phyloP scores from a whole-genome alignment of 1,284 basidiomycete species.

The Melampsora medusae region DNA sequence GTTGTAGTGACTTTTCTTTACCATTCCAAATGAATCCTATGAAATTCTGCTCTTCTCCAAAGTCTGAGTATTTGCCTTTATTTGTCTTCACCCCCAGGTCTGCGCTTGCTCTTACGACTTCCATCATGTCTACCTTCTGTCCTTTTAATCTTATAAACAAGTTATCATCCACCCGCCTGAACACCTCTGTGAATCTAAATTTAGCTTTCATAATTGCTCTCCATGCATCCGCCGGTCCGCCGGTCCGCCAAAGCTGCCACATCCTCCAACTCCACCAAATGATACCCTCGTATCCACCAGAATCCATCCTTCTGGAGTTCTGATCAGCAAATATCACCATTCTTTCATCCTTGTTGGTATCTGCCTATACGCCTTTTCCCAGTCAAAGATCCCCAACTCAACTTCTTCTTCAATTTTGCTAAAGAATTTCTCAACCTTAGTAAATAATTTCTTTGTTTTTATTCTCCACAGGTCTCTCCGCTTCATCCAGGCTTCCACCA shows the following conservation, averaged over 20 bases:
- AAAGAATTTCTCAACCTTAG: not conserved
- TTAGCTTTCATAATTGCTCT: not conserved
- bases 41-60: not conserved
- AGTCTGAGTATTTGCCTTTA: not conserved
- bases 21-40: slow-evolving; percentile 9
- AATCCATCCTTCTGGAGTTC: not conserved
- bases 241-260: slow-evolving; percentile 8
- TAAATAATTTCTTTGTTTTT: no score
- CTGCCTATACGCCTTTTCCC: slow-evolving; percentile 1
- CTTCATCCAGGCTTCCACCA: no score
- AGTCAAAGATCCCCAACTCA: not conserved
- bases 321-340: not conserved
- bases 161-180: no score
- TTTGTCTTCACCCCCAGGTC: not conserved
- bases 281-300: not conserved
- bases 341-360: not conserved
- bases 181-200: no score
- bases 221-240: not conserved
- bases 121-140: no score
- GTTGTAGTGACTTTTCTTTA: not conserved
- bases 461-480: no score
- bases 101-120: no score
- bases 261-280: not conserved
- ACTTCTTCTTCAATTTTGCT: not conserved
- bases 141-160: no score